Conservation (phyloP, 371 early-diverging fungal species). For the Lichtheimia ramosa region DNA sequence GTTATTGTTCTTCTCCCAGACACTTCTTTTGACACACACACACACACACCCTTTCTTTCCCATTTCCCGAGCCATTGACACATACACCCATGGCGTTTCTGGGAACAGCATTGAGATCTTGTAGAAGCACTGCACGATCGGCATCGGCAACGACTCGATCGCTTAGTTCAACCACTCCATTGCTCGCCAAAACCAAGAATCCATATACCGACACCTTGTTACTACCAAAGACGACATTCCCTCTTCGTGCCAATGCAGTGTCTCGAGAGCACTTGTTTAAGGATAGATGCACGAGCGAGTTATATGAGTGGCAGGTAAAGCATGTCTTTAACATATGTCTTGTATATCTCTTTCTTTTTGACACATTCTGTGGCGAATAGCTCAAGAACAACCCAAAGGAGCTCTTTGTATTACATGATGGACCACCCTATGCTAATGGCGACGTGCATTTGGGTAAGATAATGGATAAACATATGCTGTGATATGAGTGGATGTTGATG, state of each 20-base stretch:
- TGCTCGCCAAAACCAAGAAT: conserved; percentile 18
- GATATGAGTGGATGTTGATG: conserved; percentile 35
- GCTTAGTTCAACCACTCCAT: not conserved
- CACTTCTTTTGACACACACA: too few relatives aligned
- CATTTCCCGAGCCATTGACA: too few relatives aligned
- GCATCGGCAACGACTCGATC: not conserved
- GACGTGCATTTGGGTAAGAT: conserved; percentile 79
- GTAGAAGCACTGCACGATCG: too few relatives aligned
- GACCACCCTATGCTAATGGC: conserved; percentile 98
- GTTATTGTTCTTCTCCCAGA: too few relatives aligned
- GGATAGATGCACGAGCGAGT: conserved; percentile 64
- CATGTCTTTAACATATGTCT: not conserved
- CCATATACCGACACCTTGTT: conserved; percentile 64
- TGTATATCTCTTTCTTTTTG: too few relatives aligned
- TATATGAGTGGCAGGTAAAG: conserved; percentile 79
- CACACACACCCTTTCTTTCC: too few relatives aligned
- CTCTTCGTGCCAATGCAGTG: conserved; percentile 70
- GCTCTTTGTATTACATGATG: conserved; percentile 89
- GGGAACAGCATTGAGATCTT: too few relatives aligned
- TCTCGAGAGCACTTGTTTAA: conserved; percentile 62
- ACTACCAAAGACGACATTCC: conserved; percentile 74
- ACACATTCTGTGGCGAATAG: conserved; percentile 16
- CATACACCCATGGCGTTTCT: too few relatives aligned
- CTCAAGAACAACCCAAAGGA: conserved; percentile 64
- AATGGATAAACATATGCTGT: not conserved